Evolutionary conservation across 805 yeast species (phyloP), one percentile per base, ranked within the genome.

Genomic region (Yarrowia alimentaria): DNA sequence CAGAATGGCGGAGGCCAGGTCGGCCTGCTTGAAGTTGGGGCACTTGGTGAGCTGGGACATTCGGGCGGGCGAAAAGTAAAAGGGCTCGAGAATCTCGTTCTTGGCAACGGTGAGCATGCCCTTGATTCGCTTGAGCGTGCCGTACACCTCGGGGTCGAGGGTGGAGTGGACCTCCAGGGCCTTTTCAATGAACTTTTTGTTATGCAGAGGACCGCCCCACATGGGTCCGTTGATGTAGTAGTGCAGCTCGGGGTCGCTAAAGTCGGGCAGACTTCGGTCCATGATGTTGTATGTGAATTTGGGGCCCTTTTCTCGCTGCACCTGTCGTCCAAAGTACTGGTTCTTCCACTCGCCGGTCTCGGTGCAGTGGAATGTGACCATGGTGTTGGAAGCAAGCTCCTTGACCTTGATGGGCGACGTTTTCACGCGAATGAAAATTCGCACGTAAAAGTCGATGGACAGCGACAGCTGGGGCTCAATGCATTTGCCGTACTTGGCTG

Each of bases 201-300:
- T 76, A 61, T 91, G 98, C 53, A 93, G 66, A 6, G 75, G 71
- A 0, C 89, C 95, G 9, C 81, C 89, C 85, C 95, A 93, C 96
- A 93, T 85, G 54, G 99, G 99, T 4, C 99, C 99, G 6, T 91
- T 89, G 26, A 93, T 64, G 63, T 86, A 95, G 64, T 73, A 81
- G 20, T 72, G 62, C 68, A 99, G 93, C 32, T 71, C 62, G 7
- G 75, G 67, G 9, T 81, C 78, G 13, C 25, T 16, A 31, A 48
- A 37, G 7, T 51, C 33, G 1, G 81, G 74, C 3, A 80, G 75
- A 0, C 83, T 82, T 3, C 85, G 85, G 55, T 74, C 78, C 1
- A 88, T 80, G 30, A 80, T 74, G 21, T 84, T 81, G 63, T 70
- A 85, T 61, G 83, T 80, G 42, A 58, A 61, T 35, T 57, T 58